phyloP scores from a whole-genome alignment of 2,329 filamentous ascomycete genomes.

The Sclerotinia minor region DNA sequence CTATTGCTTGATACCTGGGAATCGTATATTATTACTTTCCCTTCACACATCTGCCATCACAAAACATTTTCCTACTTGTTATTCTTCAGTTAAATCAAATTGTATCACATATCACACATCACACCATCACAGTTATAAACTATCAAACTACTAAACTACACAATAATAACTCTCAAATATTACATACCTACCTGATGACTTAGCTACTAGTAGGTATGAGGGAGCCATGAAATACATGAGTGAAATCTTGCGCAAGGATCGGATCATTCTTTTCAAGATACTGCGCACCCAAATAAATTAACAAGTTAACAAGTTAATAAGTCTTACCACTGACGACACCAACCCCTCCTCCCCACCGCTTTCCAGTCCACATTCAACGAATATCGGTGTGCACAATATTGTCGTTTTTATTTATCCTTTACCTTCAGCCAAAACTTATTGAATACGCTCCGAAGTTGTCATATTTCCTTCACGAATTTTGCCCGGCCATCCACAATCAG shows the following conservation, averaged over 20 bases:
- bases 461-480: not conserved
- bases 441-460: not conserved
- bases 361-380: constrained; percentile 16
- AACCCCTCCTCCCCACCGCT: constrained; percentile 25
- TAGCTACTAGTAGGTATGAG: constrained; percentile 5
- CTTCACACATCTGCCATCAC: constrained; percentile 5
- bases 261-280: constrained; percentile 22
- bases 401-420: not conserved
- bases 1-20: not conserved
- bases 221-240: constrained; percentile 20
- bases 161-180: constrained; percentile 3
- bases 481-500: constrained; percentile 20
- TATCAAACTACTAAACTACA: not conserved
- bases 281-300: constrained; percentile 21
- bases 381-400: constrained; percentile 15
- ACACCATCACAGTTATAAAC: not conserved
- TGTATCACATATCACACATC: not conserved
- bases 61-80: constrained; percentile 1
- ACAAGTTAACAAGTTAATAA: constrained; percentile 21
- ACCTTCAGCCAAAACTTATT: not conserved
- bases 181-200: constrained; percentile 2
- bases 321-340: constrained; percentile 18
- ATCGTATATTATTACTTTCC: not conserved
- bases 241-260: constrained; percentile 24
- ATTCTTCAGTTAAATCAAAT: not conserved